Conservation (phyloP, 495 filamentous ascomycete genomes). For the Talaromyces trachyspermus region DNA sequence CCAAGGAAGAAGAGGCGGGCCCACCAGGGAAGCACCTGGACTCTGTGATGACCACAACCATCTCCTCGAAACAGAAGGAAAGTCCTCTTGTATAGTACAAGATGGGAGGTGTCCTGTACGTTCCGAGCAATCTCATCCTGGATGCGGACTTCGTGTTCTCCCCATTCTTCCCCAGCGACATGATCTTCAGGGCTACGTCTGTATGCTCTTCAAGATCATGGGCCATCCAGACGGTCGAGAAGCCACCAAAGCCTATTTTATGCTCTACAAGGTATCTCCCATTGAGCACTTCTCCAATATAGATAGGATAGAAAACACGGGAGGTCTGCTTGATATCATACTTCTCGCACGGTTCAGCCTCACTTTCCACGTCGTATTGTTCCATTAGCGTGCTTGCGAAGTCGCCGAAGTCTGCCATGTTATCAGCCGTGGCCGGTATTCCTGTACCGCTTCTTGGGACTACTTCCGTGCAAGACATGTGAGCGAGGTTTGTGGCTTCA, state of each 20-base stretch:
- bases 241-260: constrained; percentile 47
- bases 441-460: constrained; percentile 1
- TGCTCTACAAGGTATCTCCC: constrained; percentile 35
- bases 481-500: no score
- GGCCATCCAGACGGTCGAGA: constrained; percentile 33
- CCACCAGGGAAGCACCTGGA: constrained; percentile 23
- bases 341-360: constrained; percentile 4
- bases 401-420: constrained; percentile 12
- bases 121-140: constrained; percentile 20
- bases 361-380: constrained; percentile 7
- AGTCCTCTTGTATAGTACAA: constrained; percentile 16
- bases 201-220: constrained; percentile 22
- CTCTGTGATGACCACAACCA: constrained; percentile 17
- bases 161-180: constrained; percentile 14
- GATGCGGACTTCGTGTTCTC: constrained; percentile 16
- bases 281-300: constrained; percentile 34
- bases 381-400: constrained; percentile 10
- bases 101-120: constrained; percentile 19
- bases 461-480: not conserved
- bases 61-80: constrained; percentile 11
- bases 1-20: constrained; percentile 17
- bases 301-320: constrained; percentile 31
- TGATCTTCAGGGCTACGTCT: constrained; percentile 23
- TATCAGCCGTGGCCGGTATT: constrained; percentile 2
- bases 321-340: constrained; percentile 9